phyloP scores from a whole-genome alignment of 352 stramenopile genomes.

The Globisporangium nunn region DNA sequence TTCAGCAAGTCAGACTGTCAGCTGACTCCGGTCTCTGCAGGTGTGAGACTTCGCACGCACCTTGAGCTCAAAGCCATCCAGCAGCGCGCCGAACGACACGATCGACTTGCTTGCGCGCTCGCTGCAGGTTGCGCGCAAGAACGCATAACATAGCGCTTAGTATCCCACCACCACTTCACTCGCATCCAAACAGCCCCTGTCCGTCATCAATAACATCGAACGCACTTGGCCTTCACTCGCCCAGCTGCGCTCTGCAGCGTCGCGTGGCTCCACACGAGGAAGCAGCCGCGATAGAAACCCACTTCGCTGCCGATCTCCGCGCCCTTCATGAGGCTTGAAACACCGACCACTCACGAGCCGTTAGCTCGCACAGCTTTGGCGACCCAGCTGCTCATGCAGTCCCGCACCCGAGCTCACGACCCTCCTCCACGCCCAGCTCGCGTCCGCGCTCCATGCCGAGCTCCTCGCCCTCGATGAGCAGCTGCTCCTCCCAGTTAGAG shows the following conservation, averaged over 20 bases:
- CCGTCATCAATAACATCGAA: neutral
- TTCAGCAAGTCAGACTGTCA: neutral
- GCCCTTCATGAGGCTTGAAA: constrained; percentile 36
- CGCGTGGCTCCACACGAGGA: constrained; percentile 43
- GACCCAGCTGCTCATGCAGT: too few relatives aligned
- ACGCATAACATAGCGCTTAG: constrained; percentile 5
- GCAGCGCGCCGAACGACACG: constrained; percentile 37
- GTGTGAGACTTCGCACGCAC: constrained; percentile 12
- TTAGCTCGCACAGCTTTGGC: too few relatives aligned
- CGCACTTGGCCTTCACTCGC: constrained; percentile 24
- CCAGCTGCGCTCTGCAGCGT: constrained; percentile 39
- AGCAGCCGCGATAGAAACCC: constrained; percentile 79
- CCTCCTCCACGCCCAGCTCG: constrained; percentile 63
- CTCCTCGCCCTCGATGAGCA: constrained; percentile 60
- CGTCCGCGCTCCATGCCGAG: constrained; percentile 46
- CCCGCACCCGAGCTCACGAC: constrained; percentile 56
- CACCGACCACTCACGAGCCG: too few relatives aligned
- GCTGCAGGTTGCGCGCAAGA: constrained; percentile 14
- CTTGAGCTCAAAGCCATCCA: constrained; percentile 61
- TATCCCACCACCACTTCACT: neutral
- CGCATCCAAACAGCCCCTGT: neutral
- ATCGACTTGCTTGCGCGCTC: constrained; percentile 54
- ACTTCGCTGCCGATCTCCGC: constrained; percentile 78
- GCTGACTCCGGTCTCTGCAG: too few relatives aligned
- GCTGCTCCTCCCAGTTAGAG: constrained; percentile 58